These are phyloP conservation scores for Phytophthora foliorum DNA, from an alignment of 352 stramenopile species.

Conservation along the genomic window DNA sequence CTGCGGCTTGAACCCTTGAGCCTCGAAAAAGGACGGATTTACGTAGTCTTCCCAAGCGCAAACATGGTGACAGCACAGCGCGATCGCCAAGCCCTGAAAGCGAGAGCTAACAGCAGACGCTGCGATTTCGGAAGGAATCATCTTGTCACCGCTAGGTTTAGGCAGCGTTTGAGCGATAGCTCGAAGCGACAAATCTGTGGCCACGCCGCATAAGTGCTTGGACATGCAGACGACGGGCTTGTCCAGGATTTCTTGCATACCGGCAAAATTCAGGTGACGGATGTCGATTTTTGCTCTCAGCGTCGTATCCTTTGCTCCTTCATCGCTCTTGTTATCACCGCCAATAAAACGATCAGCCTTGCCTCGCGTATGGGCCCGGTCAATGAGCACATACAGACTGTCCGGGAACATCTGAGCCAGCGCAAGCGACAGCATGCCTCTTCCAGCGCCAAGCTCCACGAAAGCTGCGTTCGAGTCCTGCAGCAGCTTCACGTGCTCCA, in stretches of 20 bases:
- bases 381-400: conserved; percentile 81
- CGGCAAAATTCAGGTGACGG: conserved; percentile 82
- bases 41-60: conserved; percentile 84
- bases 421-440: conserved; percentile 84
- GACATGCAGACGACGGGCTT: conserved; percentile 83
- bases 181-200: conserved; percentile 83
- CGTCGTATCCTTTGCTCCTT: conserved; percentile 42
- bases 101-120: conserved; percentile 35
- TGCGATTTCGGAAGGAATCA: conserved; percentile 3
- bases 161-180: conserved; percentile 69
- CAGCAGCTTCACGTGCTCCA: conserved; percentile 67
- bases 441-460: conserved; percentile 78
- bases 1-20: conserved; percentile 58
- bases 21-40: conserved; percentile 65
- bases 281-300: conserved; percentile 88
- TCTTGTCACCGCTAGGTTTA: background rate
- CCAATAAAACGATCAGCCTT: conserved; percentile 85
- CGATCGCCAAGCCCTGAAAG: conserved; percentile 73
- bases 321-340: conserved; percentile 29
- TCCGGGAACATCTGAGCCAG: conserved; percentile 70
- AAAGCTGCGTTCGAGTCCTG: conserved; percentile 54
- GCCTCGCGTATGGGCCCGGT: conserved; percentile 73
- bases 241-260: conserved; percentile 60
- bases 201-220: conserved; percentile 88
- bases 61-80: conserved; percentile 85